Conservation (phyloP, 106 monocot species). For the Cymbidium sinense region DNA sequence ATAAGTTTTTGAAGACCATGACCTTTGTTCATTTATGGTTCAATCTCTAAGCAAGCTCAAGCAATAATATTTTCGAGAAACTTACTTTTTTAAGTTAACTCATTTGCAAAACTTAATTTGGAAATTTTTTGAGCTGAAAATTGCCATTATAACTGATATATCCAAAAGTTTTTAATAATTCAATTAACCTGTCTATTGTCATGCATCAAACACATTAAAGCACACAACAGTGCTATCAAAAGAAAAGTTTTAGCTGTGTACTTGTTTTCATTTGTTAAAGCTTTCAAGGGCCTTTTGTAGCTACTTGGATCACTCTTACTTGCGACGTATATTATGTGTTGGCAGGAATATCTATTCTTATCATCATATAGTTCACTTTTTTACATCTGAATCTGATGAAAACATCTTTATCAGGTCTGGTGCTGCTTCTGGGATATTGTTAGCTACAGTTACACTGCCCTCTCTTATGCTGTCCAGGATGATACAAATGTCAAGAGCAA, state of each 20-base stretch:
- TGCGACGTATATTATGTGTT: background rate
- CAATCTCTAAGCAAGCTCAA: background rate
- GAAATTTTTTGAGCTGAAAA: background rate
- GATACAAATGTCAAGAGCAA: constrained; percentile 63
- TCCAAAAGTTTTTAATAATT: background rate
- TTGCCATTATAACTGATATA: background rate
- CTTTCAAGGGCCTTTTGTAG: background rate
- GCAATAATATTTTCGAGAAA: background rate
- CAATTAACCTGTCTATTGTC: background rate
- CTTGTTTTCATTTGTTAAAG: background rate
- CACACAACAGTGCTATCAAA: background rate
- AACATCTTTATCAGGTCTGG: constrained; percentile 50
- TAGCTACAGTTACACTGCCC: constrained; percentile 78
- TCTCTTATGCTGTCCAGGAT: constrained; percentile 76
- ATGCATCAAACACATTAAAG: background rate
- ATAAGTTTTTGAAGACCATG: background rate
- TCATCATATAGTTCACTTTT: background rate
- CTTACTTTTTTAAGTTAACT: background rate
- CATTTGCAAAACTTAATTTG: background rate
- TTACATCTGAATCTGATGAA: background rate
- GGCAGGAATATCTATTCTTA: background rate
- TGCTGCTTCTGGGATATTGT: constrained; percentile 84
- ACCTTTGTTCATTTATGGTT: background rate
- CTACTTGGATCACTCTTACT: background rate
- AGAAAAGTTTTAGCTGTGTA: background rate